Conservation (phyloP, 1,139 yeast species). For the Suhomyces atakaporum region DNA sequence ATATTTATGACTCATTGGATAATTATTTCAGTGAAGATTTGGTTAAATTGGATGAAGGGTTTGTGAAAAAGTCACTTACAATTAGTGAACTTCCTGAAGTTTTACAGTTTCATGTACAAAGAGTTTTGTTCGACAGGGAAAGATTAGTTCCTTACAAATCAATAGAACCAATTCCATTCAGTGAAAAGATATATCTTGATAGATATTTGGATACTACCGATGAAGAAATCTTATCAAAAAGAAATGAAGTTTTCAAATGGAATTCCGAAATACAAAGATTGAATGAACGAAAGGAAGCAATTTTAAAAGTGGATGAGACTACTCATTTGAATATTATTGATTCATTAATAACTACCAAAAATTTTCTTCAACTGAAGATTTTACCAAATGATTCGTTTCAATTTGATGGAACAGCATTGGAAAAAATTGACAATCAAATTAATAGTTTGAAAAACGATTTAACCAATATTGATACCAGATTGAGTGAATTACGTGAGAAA, state of each 20-base stretch:
- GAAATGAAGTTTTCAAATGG: constrained; percentile 67
- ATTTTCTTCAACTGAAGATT: constrained; percentile 48
- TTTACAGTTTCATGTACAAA: constrained; percentile 87
- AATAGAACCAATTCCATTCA: constrained; percentile 77
- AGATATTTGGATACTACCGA: constrained; percentile 79
- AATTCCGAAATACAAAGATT: constrained; percentile 53
- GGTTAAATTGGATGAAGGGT: constrained; percentile 69
- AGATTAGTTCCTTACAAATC: constrained; percentile 77
- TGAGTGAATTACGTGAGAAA: constrained; percentile 44
- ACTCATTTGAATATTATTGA: constrained; percentile 54
- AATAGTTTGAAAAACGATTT: constrained; percentile 42
- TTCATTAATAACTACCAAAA: constrained; percentile 52
- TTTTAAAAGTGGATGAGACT: constrained; percentile 46
- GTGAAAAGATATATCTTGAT: constrained; percentile 78
- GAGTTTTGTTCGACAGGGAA: constrained; percentile 86
- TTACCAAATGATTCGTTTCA: constrained; percentile 23
- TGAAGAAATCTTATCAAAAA: constrained; percentile 49
- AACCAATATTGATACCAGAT: constrained; percentile 34
- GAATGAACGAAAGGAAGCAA: constrained; percentile 40
- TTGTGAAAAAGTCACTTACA: constrained; percentile 71
- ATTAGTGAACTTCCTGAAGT: constrained; percentile 75
- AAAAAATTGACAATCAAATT: constrained; percentile 36
- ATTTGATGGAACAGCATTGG: constrained; percentile 39
- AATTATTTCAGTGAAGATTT: constrained; percentile 78
- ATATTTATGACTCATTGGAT: constrained; percentile 88